These are phyloP conservation scores for Collybia nuda DNA, from an alignment of 768 basidiomycete genomes.

Conservation along the genomic window DNA sequence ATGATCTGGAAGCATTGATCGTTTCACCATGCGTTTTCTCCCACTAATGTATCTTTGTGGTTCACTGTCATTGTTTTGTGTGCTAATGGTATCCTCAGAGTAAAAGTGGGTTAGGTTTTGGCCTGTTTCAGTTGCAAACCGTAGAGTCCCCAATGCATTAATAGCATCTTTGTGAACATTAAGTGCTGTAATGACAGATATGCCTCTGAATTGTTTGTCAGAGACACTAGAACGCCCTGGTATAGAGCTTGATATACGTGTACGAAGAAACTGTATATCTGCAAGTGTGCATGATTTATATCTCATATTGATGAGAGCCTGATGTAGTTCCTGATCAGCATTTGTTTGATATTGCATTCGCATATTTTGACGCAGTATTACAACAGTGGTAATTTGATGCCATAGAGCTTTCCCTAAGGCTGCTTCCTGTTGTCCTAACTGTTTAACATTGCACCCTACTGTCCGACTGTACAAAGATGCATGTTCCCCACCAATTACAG, in stretches of 20 bases:
- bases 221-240: constrained; percentile 8
- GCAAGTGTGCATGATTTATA: constrained; percentile 36
- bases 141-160: constrained; percentile 26
- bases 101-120: constrained; percentile 23
- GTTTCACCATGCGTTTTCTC: too few relatives aligned
- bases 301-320: constrained; percentile 34
- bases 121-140: constrained; percentile 31
- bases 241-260: constrained; percentile 16
- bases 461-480: constrained; percentile 19
- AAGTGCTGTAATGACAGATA: constrained; percentile 35
- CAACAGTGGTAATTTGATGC: constrained; percentile 28
- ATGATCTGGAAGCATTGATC: too few relatives aligned
- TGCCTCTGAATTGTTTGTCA: constrained; percentile 23
- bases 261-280: constrained; percentile 34
- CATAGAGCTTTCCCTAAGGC: constrained; percentile 25
- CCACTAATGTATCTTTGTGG: not conserved
- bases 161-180: constrained; percentile 37
- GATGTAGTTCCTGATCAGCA: constrained; percentile 23
- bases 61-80: not conserved
- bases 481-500: constrained; percentile 18
- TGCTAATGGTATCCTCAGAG: constrained; percentile 19
- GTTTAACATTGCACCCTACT: constrained; percentile 6
- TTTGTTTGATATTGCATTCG: constrained; percentile 20
- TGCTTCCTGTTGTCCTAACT: constrained; percentile 11
- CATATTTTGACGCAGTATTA: constrained; percentile 29